phyloP scores from a whole-genome alignment of 345 rosid genomes.

The Odontarrhena argentea region DNA sequence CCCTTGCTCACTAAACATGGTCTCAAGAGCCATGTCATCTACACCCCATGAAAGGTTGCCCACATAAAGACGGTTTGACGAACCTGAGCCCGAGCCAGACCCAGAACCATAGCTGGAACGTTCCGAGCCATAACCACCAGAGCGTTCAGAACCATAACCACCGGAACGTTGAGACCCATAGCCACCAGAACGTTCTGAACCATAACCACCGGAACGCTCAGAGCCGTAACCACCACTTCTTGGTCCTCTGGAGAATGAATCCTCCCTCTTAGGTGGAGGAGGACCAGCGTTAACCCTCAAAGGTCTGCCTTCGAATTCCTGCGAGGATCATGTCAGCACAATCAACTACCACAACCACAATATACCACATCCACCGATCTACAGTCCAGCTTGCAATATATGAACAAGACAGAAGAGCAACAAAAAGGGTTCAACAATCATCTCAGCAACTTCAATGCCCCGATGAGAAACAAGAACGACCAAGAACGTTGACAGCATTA shows the following conservation, averaged over 20 bases:
- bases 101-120: slow-evolving; percentile 44
- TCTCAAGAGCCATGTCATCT: slow-evolving; percentile 80
- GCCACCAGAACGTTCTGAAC: slow-evolving; percentile 33
- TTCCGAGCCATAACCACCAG: slow-evolving; percentile 29
- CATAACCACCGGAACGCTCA: slow-evolving; percentile 35
- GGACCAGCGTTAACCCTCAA: slow-evolving; percentile 91
- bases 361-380: neutral
- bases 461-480: slow-evolving; percentile 3
- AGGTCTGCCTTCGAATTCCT: slow-evolving; percentile 89
- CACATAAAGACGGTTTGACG: slow-evolving; percentile 67
- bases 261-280: slow-evolving; percentile 70
- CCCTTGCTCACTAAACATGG: slow-evolving; percentile 79
- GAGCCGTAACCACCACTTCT: slow-evolving; percentile 41
- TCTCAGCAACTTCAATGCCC: neutral
- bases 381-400: neutral
- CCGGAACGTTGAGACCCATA: slow-evolving; percentile 24
- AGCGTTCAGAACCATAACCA: slow-evolving; percentile 26
- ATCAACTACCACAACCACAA: slow-evolving; percentile 18
- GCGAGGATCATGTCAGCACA: slow-evolving; percentile 29
- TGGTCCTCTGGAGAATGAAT: slow-evolving; percentile 53
- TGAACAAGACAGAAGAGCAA: neutral
- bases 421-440: neutral
- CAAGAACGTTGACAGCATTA: neutral
- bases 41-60: slow-evolving; percentile 97
- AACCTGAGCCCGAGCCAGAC: slow-evolving; percentile 40